Percentiles rank a stretch among this genome's conserved stretches.
Evolutionary conservation across 768 basidiomycete genomes (phyloP).

Genomic region (Xerocomellus dryophilus): DNA sequence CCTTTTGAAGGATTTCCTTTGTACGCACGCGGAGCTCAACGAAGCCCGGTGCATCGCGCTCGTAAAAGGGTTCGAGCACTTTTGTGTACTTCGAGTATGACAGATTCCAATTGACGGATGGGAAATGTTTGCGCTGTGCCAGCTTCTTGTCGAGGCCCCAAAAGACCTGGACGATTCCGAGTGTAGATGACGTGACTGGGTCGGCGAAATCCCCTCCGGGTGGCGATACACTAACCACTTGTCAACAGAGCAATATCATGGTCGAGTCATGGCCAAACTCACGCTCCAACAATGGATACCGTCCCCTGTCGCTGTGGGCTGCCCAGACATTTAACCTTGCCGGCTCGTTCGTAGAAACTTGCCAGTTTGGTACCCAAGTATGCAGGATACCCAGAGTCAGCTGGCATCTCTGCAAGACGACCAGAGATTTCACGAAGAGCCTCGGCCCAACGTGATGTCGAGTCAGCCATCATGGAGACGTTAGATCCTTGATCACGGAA

Average conservation of each 20-base stretch:
- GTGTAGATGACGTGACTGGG: conserved; percentile 95
- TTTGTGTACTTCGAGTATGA: conserved; percentile 99
- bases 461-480: conserved; percentile 99
- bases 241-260: conserved; percentile 7
- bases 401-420: conserved; percentile 99
- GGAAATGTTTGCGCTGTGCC: conserved; percentile 98
- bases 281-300: conserved; percentile 99
- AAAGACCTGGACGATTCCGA: conserved; percentile 99
- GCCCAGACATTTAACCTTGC: conserved; percentile 91
- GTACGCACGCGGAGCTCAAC: conserved; percentile 87
- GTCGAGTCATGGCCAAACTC: conserved; percentile 37
- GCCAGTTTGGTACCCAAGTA: conserved; percentile 95
- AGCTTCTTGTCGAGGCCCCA: conserved; percentile 99
- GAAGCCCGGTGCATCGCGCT: conserved; percentile 89
- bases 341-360: conserved; percentile 97
- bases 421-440: conserved; percentile 99
- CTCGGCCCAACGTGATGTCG: conserved; percentile 98
- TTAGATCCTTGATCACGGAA: conserved; percentile 99
- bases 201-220: conserved; percentile 99
- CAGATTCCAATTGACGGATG: conserved; percentile 99
- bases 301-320: conserved; percentile 86
- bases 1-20: conserved; percentile 97
- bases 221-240: conserved; percentile 75
- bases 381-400: conserved; percentile 98
- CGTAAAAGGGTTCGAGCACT: conserved; percentile 90